Base-by-base conservation (phyloP, 345 rosid genomes). In the Stellera chamaejasme region DNA sequence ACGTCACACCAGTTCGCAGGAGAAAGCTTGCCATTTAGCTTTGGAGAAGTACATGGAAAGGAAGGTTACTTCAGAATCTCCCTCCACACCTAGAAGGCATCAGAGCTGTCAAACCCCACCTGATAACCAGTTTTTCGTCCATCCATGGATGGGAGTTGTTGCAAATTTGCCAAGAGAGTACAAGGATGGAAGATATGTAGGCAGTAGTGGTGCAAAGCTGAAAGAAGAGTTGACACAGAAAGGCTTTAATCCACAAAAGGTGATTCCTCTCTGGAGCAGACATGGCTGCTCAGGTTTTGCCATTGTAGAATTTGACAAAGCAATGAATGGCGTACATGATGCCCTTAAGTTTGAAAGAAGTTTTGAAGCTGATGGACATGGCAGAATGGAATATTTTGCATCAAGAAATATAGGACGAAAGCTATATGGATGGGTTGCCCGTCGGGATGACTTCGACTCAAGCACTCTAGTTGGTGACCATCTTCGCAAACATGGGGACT, bases 371-470 rank as follows among this genome's bases (percentile, higher is more conserved):
- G 61, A 71, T 27, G 49, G 13, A 10, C 50, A 69, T 58, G 96
- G 96, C 45, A 79, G 65, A 74, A 73, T 50, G 61, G 82, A 87
- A 13, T 85, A 66, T 54, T 51, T 14, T 63, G 27, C 49, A 0
- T 61, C 55, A 2, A 69, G 60, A 56, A 9, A 61, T 48, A 50
- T 47, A 49, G 82, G 80, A 57, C 65, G 70, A 45, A 69, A 56
- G 50, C 47, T 62, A 44, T 87, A 72, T 66, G 96, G 85, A 54
- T 87, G 97, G 97, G 62, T 85, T 55, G 91, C 89, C 8, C 54
- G 83, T 13, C 85, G 73, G 32, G 80, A 68, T 28, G 94, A 84
- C 57, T 90, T 66, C 52, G 1, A 69, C 42, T 45, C 69, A 6
- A 53, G 15, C 15, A 57, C 65, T 15, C 13, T 75, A 3, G 28